phyloP scores from a whole-genome alignment of 352 stramenopile genomes.

The Aphanomyces euteiches region DNA sequence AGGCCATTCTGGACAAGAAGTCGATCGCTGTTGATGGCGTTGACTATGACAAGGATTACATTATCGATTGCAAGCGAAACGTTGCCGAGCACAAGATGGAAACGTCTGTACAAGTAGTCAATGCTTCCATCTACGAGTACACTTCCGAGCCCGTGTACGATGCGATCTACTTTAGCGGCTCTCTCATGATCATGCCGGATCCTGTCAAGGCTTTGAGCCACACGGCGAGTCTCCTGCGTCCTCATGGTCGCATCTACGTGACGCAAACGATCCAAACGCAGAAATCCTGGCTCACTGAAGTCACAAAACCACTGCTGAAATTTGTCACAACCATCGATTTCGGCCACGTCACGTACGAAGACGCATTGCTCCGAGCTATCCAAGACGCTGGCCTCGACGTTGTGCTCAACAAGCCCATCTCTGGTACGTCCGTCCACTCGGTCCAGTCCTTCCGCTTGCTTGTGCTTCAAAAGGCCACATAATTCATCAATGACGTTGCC shows the following conservation, averaged over 20 bases:
- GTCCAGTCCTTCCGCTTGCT: slow-evolving; percentile 7
- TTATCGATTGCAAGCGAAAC: slow-evolving; percentile 59
- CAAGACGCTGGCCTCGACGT: not conserved
- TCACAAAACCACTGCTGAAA: slow-evolving; percentile 87
- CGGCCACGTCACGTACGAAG: slow-evolving; percentile 81
- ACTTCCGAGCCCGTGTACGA: slow-evolving; percentile 59
- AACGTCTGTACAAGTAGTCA: slow-evolving; percentile 51
- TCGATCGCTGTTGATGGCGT: slow-evolving; percentile 79
- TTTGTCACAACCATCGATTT: slow-evolving; percentile 93
- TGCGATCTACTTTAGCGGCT: slow-evolving; percentile 90
- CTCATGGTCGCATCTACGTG: slow-evolving; percentile 70
- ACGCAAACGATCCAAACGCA: slow-evolving; percentile 90
- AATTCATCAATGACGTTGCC: not conserved
- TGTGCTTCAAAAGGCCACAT: not conserved
- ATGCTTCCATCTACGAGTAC: slow-evolving; percentile 82
- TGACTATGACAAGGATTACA: slow-evolving; percentile 88
- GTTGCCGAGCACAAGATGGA: slow-evolving; percentile 43
- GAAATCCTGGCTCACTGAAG: slow-evolving; percentile 55
- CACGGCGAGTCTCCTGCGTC: slow-evolving; percentile 55
- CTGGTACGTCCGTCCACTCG: not conserved
- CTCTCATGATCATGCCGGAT: slow-evolving; percentile 90
- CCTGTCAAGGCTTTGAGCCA: slow-evolving; percentile 74
- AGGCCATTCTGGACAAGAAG: slow-evolving; percentile 58
- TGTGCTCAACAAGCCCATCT: slow-evolving; percentile 4
- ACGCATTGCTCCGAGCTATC: slow-evolving; percentile 1